Percentiles rank a stretch among this genome's conserved stretches.
phyloP scores from a whole-genome alignment of 176 grass and related monocot species.

The Bothriochloa decipiens region DNA sequence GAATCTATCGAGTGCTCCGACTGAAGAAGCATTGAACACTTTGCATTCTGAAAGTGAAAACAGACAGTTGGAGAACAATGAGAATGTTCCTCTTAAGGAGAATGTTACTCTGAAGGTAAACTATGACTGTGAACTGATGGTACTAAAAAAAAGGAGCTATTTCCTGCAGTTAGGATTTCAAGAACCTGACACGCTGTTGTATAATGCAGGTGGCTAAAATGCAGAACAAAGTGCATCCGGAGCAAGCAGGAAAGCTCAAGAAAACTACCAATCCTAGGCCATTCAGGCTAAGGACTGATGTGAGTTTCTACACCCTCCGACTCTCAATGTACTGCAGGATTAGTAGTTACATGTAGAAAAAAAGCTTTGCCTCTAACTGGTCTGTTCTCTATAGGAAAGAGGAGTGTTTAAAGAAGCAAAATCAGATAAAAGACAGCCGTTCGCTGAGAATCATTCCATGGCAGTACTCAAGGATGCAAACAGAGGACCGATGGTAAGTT shows the following conservation, averaged over 20 bases:
- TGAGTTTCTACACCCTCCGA: constrained; percentile 43
- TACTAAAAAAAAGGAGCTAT: constrained; percentile 15
- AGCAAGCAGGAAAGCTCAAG: constrained; percentile 61
- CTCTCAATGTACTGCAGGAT: background rate
- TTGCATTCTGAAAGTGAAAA: constrained; percentile 35
- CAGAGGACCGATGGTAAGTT: constrained; percentile 27
- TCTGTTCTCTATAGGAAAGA: constrained; percentile 57
- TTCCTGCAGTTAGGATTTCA: background rate
- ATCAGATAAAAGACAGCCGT: constrained; percentile 55
- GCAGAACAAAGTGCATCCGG: constrained; percentile 45
- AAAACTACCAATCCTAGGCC: constrained; percentile 87
- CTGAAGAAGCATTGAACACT: background rate
- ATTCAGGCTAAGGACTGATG: constrained; percentile 88
- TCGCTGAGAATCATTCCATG: constrained; percentile 33
- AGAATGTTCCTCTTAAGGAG: constrained; percentile 65
- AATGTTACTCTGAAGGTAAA: constrained; percentile 70
- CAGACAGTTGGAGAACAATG: constrained; percentile 42
- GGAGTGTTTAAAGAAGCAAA: constrained; percentile 82
- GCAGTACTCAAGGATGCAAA: constrained; percentile 33
- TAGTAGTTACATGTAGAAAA: background rate
- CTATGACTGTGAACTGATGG: constrained; percentile 1
- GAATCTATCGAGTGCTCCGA: constrained; percentile 45
- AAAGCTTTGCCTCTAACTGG: constrained; percentile 19
- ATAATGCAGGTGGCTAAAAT: constrained; percentile 52
- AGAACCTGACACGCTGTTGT: constrained; percentile 24